These are phyloP conservation scores for Pythium sukuiense DNA, from an alignment of 352 stramenopile species.

Conservation along the genomic window DNA sequence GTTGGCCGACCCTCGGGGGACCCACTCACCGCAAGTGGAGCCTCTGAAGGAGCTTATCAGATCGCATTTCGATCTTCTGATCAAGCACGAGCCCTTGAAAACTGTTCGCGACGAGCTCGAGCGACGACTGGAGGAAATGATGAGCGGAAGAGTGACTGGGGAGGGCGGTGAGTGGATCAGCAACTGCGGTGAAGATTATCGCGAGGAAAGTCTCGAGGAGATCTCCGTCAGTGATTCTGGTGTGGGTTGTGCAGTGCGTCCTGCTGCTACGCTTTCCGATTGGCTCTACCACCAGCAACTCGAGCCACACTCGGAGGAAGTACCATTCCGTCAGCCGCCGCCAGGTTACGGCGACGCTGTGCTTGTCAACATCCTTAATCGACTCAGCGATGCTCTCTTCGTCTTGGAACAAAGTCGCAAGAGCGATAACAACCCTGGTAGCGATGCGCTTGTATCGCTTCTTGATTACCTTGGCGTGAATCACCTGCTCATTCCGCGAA, in stretches of 20 bases:
- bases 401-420: slow-evolving; percentile 1
- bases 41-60: slow-evolving; percentile 4
- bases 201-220: not conserved
- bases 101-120: slow-evolving; percentile 8
- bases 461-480: slow-evolving; percentile 2
- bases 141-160: not conserved
- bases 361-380: not conserved
- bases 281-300: slow-evolving; percentile 4
- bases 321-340: not conserved
- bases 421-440: not conserved
- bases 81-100: not conserved
- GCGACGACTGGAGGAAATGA: slow-evolving; percentile 4
- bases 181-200: not conserved
- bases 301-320: not conserved
- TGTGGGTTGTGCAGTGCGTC: not conserved
- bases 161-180: not conserved
- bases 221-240: not conserved
- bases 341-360: not conserved
- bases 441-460: not conserved
- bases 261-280: slow-evolving; percentile 1
- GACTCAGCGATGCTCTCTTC: not conserved
- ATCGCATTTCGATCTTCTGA: slow-evolving; percentile 12
- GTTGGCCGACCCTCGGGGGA: not conserved
- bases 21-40: not conserved
- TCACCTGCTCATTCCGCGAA: slow-evolving; percentile 1